A percentile compares a stretch with the other conserved stretches of the same genome.
Evolutionary conservation across 2,329 filamentous ascomycete genomes (phyloP).

Genomic region (Cladosporium sp.): DNA sequence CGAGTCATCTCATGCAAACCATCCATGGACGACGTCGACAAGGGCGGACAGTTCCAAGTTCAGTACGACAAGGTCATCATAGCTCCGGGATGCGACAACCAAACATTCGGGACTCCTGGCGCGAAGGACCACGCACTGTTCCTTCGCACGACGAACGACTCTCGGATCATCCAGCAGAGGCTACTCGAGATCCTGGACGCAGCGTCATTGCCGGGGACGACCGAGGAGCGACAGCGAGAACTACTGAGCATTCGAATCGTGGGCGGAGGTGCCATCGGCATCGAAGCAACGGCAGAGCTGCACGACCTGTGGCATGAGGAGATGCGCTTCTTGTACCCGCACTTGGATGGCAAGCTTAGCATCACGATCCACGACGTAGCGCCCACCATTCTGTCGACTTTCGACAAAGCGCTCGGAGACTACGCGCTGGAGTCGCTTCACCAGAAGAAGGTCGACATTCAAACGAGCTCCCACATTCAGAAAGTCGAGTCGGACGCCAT

Average conservation of each 20-base stretch:
- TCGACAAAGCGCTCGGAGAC: conserved; percentile 36
- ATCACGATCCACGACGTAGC: conserved; percentile 43
- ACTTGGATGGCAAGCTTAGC: conserved; percentile 33
- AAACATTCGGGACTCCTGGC: conserved; percentile 37
- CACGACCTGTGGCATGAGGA: conserved; percentile 37
- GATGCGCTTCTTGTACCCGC: conserved; percentile 36
- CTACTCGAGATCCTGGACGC: conserved; percentile 34
- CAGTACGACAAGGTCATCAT: conserved; percentile 38
- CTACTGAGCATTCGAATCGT: conserved; percentile 36
- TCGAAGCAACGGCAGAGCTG: conserved; percentile 40
- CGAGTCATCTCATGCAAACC: conserved; percentile 33
- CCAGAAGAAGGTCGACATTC: conserved; percentile 33
- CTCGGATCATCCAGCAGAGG: conserved; percentile 30
- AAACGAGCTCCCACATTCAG: conserved; percentile 34
- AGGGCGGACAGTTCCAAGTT: conserved; percentile 30
- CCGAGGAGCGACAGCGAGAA: conserved; percentile 26
- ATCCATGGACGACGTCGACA: conserved; percentile 26
- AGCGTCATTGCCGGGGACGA: conserved; percentile 28
- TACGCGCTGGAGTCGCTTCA: conserved; percentile 36
- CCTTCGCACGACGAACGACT: conserved; percentile 32
- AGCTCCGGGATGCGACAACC: conserved; percentile 37
- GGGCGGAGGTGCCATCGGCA: conserved; percentile 38
- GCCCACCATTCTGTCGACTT: conserved; percentile 35
- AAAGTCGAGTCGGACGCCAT: conserved; percentile 31
- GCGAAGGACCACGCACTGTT: conserved; percentile 36